Conservation (phyloP, 2,329 filamentous ascomycete species). For the Orbilia javanica region DNA sequence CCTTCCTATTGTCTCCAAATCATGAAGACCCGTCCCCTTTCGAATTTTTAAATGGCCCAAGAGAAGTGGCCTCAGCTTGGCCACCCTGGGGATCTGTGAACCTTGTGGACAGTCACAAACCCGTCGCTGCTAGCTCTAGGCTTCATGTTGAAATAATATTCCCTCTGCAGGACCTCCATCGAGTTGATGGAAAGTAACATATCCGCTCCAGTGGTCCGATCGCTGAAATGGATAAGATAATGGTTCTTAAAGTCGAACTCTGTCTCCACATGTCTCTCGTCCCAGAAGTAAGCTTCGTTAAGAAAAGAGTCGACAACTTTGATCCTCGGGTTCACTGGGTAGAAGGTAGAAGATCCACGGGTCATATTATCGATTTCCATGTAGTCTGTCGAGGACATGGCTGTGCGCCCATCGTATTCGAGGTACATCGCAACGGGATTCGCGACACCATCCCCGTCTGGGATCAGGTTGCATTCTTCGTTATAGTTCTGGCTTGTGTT, state of each 20-base stretch:
- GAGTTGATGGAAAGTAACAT: constrained; percentile 38
- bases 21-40: constrained; percentile 5
- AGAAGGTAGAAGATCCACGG: constrained; percentile 6
- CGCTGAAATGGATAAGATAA: constrained; percentile 30
- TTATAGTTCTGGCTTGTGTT: neutral
- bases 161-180: constrained; percentile 30
- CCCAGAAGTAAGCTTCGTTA: constrained; percentile 43
- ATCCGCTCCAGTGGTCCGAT: constrained; percentile 36
- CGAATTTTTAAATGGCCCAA: neutral
- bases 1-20: neutral
- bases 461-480: constrained; percentile 25
- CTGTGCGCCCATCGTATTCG: constrained; percentile 14
- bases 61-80: constrained; percentile 17
- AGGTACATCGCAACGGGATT: constrained; percentile 38
- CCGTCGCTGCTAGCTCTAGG: constrained; percentile 37
- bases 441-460: constrained; percentile 27
- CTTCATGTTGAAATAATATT: constrained; percentile 40
- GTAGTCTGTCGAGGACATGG: constrained; percentile 18
- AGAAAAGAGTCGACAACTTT: constrained; percentile 16
- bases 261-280: constrained; percentile 30
- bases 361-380: constrained; percentile 37
- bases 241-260: constrained; percentile 36
- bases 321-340: constrained; percentile 36
- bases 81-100: constrained; percentile 12
- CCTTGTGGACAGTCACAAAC: constrained; percentile 28